Conservation (phyloP, 2,329 filamentous ascomycete species). For the Claviceps arundinis region DNA sequence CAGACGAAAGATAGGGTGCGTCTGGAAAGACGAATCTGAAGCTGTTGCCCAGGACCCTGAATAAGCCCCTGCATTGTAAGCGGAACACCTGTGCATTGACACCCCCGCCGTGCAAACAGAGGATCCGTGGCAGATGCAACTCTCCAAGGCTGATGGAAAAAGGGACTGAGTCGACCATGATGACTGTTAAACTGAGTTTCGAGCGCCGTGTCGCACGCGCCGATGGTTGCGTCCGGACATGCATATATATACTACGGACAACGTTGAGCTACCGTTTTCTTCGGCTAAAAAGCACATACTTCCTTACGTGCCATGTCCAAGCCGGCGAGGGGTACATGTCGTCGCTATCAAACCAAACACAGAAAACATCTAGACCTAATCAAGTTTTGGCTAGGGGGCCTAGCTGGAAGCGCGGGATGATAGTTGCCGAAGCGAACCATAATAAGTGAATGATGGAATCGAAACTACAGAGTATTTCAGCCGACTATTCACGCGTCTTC, state of each 20-base stretch:
- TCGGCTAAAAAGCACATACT: not conserved
- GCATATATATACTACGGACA: not conserved
- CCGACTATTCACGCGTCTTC: not conserved
- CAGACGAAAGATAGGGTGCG: conserved; percentile 46
- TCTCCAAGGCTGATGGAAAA: not conserved
- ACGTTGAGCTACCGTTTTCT: not conserved
- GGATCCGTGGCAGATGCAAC: conserved; percentile 42
- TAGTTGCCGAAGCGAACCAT: not conserved
- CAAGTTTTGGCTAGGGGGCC: not conserved
- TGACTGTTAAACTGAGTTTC: not conserved
- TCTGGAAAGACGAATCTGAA: conserved; percentile 59
- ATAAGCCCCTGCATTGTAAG: conserved; percentile 43
- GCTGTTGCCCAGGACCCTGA: conserved; percentile 28
- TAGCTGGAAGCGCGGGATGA: not conserved
- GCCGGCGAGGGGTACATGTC: not conserved
- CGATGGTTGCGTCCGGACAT: not conserved
- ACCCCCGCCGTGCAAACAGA: conserved; percentile 62
- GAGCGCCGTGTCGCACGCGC: not conserved
- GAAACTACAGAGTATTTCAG: not conserved
- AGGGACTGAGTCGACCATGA: not conserved
- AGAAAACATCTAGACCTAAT: not conserved
- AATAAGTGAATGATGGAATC: not conserved
- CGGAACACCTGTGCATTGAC: conserved; percentile 52
- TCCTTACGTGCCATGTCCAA: not conserved
- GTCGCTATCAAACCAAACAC: not conserved